Evolutionary conservation across 345 rosid genomes (phyloP), one percentile per base, ranked within the genome.

Genomic region (Ceriops tagal): DNA sequence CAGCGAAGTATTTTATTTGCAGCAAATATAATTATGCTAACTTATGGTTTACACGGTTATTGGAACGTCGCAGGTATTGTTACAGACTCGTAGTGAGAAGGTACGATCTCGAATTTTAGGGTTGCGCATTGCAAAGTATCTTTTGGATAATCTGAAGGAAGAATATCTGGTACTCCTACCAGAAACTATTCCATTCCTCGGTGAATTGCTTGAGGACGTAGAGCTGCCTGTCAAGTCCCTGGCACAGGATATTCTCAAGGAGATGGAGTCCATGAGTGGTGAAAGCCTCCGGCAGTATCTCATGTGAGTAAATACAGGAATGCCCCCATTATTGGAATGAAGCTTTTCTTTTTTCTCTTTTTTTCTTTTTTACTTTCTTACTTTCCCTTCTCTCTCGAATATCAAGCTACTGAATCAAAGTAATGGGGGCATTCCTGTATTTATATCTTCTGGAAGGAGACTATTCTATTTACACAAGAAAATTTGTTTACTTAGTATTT

Each of bases 71-170:
- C 84, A 91, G 98, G 96, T 95, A 53, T 71, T 95, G 64, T 75
- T 92, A 92, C 99, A 92, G 83, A 88, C 99, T 6, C 87, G 97
- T 70, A 92, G 92, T 37, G 96, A 90, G 74, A 92, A 82, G 79
- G 21, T 83, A n/a, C 87, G 98, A 21, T 59, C 96, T 21, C 88
- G 93, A 72, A 67, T 86, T 20, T 71, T 95, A 78, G 96, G 93
- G 43, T 78, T 95, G 81, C 88, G 91, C 77, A 81, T 89, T 18
- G 88, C 88, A 8, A 87, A 81, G 79, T 77, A 86, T 75, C 86
- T 95, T 32, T 31, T 95, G 60, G 91, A 92, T 52, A 86, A 82
- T 71, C 75, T 95, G 78, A 95, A 88, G 73, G 99, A 95, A 78
- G 99, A 92, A 72, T 95, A 88, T 74, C 73, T 90, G 20, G 92